Base-by-base conservation (phyloP, 345 rosid species). In the Triadica sebifera region DNA sequence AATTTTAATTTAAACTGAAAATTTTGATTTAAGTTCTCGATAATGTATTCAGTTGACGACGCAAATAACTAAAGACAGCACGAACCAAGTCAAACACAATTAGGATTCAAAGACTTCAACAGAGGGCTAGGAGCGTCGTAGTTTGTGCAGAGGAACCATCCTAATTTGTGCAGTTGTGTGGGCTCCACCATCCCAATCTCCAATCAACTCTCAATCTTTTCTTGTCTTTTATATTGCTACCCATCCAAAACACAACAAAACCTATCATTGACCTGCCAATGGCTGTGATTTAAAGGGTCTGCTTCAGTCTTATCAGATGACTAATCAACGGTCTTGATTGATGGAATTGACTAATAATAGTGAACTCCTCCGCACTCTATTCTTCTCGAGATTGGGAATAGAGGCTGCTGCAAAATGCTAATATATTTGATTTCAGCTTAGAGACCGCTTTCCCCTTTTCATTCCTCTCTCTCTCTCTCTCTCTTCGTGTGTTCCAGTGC, bases 271-370 rank as follows among this genome's bases (percentile, higher is more conserved):
- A 55, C 75, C 71, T 24, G 59, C 22, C 34, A 19, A 71, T 77
- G 85, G 85, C n/a, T 76, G 22, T 66, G 79, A 80, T 77, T 67
- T 20, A 20, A 64, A 37, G 45, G 51, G 17, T 52, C 37, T 39
- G 22, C n/a, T 53, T 20, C 51, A n/a, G 16, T 46, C 50, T 38
- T 24, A 29, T 29, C 34, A 29, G 34, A 29, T 29, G 34, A 29
- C 1, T 37, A 69, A 39, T 51, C 20, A 12, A 75, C 77, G 86
- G 80, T 75, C 0, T 11, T 67, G 78, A 83, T 80, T 73, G 65
- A 73, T 61, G 74, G 58, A 67, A 51, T 79, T 85, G 85, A 70
- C 80, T 29, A 1, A 12, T 55, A 22, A 4, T 9, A 52, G 66
- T 77, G 71, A 73, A 75, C 74, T 61, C 6, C 7, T 2, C 5